These are phyloP conservation scores for Ophiocytium majus DNA, from an alignment of 352 stramenopile species.

Conservation along the genomic window DNA sequence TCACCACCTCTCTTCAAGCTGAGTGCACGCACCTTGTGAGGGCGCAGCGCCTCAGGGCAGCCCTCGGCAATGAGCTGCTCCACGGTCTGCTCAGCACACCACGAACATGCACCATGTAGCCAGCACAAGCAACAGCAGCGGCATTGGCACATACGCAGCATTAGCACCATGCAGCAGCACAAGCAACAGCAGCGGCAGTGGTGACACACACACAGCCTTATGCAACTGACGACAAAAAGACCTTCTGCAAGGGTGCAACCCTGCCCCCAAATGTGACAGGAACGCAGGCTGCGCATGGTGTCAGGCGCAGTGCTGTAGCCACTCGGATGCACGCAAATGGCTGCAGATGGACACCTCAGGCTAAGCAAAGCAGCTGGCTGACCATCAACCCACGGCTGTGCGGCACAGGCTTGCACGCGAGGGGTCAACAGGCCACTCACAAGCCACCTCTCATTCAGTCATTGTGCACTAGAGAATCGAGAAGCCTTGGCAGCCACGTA, in stretches of 20 bases:
- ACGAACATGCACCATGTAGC: too few relatives aligned
- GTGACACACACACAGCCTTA: neutral
- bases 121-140: neutral
- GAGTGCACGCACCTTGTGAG: slow-evolving; percentile 85
- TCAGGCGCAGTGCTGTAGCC: neutral
- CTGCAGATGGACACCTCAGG: slow-evolving; percentile 92
- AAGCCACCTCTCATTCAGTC: too few relatives aligned
- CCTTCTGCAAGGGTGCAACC: neutral
- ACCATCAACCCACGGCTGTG: slow-evolving; percentile 99
- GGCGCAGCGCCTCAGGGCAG: slow-evolving; percentile 81
- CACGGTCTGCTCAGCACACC: slow-evolving; percentile 62
- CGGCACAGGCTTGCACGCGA: slow-evolving; percentile 74
- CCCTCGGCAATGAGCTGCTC: slow-evolving; percentile 84
- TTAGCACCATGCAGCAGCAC: neutral
- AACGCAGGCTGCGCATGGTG: neutral
- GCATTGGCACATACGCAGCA: neutral
- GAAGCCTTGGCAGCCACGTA: too few relatives aligned
- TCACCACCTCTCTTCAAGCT: too few relatives aligned
- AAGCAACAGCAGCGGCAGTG: neutral
- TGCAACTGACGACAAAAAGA: neutral
- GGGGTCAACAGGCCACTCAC: neutral
- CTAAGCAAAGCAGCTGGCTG: slow-evolving; percentile 99
- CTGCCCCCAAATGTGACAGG: neutral
- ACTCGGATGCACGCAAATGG: slow-evolving; percentile 65
- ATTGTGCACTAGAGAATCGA: too few relatives aligned